phyloP scores from a whole-genome alignment of 2,329 filamentous ascomycete genomes.

The Phoma herbarum region DNA sequence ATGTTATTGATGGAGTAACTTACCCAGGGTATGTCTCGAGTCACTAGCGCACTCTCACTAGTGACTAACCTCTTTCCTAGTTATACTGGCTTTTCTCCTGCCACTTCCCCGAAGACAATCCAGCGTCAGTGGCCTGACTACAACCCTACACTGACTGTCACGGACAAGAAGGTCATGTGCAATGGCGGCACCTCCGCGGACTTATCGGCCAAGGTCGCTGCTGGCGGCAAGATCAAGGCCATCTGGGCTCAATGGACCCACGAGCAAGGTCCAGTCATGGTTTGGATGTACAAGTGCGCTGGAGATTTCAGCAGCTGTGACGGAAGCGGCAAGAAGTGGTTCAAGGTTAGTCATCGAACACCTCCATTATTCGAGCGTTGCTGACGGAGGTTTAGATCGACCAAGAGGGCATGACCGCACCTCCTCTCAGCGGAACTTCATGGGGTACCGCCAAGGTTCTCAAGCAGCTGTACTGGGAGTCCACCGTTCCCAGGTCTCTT shows the following conservation, averaged over 20 bases:
- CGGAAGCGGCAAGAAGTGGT: conserved; percentile 64
- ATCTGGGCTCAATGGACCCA: conserved; percentile 68
- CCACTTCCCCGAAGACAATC: conserved; percentile 61
- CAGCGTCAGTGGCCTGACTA: conserved; percentile 67
- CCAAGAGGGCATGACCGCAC: conserved; percentile 61
- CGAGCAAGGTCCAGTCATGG: conserved; percentile 66
- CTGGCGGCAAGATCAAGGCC: conserved; percentile 62
- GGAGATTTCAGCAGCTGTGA: conserved; percentile 59
- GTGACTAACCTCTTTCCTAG: conserved; percentile 52
- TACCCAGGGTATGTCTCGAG: conserved; percentile 40
- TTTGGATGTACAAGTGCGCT: conserved; percentile 63
- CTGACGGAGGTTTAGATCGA: conserved; percentile 48
- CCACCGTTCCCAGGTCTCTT: conserved; percentile 58
- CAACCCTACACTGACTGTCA: conserved; percentile 62
- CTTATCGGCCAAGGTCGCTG: conserved; percentile 58
- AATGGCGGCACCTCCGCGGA: conserved; percentile 58
- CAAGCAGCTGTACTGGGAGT: conserved; percentile 62
- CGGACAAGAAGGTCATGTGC: conserved; percentile 63
- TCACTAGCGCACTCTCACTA: conserved; percentile 32
- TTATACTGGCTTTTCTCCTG: conserved; percentile 63
- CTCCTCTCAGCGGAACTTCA: conserved; percentile 56
- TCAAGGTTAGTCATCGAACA: conserved; percentile 58
- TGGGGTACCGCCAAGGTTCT: conserved; percentile 62
- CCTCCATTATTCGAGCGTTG: not conserved
- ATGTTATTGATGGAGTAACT: conserved; percentile 44